These are phyloP conservation scores for Cenchrus americanus DNA, from an alignment of 176 grass and related monocot genomes.

Conservation along the genomic window DNA sequence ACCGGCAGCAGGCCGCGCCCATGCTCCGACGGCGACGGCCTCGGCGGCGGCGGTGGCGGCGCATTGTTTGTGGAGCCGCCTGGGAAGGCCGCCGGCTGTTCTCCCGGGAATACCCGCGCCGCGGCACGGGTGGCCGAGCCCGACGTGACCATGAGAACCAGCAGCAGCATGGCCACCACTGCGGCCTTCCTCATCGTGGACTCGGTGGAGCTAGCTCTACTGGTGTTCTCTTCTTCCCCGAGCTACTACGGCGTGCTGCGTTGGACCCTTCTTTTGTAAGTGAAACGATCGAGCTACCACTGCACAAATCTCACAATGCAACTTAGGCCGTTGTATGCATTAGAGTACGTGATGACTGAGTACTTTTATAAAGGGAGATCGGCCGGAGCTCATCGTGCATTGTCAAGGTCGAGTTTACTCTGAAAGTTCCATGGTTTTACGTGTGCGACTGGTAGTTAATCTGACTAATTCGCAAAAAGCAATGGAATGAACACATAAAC, in stretches of 20 bases:
- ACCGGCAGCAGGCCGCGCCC: background rate
- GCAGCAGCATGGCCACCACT: background rate
- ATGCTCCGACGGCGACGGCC: background rate
- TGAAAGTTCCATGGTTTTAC: background rate
- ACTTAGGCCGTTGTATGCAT: background rate
- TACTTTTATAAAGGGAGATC: background rate
- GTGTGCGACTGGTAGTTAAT: background rate
- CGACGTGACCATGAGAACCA: background rate
- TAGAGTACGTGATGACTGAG: background rate
- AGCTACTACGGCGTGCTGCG: background rate
- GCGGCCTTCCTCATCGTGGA: background rate
- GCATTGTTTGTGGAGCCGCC: background rate
- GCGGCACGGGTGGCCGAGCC: background rate
- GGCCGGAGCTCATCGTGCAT: background rate
- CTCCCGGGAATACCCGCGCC: background rate
- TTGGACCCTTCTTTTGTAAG: background rate
- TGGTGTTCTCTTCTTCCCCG: background rate
- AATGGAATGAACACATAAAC: background rate
- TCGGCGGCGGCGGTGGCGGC: background rate
- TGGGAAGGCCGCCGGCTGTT: background rate
- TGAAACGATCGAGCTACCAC: background rate
- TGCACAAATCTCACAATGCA: background rate
- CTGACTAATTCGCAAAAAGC: background rate
- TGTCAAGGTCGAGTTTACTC: background rate
- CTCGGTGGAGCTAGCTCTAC: no score